Evolutionary conservation across 2,329 filamentous ascomycete genomes (phyloP).

Genomic region (Ophiostoma angusticollis): DNA sequence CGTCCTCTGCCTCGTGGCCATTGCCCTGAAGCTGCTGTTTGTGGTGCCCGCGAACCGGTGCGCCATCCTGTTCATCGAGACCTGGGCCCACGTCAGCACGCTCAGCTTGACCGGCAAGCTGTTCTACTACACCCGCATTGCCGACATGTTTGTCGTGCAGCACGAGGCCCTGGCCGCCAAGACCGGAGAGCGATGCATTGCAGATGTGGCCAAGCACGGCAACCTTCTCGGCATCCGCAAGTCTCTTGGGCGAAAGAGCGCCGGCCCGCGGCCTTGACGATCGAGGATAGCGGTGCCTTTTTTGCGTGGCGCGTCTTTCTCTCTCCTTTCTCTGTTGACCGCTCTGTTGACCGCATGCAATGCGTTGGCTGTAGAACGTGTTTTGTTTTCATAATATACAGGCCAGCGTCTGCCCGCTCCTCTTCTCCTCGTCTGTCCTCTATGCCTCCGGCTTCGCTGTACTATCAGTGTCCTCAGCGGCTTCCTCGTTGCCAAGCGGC

Average conservation of each 20-base stretch:
- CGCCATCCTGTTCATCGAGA: slow-evolving; percentile 77
- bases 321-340: too few species aligned
- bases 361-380: too few species aligned
- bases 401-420: not conserved
- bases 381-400: slow-evolving; percentile 7
- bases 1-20: slow-evolving; percentile 47
- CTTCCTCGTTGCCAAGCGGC: slow-evolving; percentile 27
- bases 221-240: slow-evolving; percentile 18
- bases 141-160: slow-evolving; percentile 73
- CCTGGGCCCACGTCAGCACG: slow-evolving; percentile 72
- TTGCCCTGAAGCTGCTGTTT: slow-evolving; percentile 33
- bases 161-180: slow-evolving; percentile 50
- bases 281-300: not conserved
- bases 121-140: slow-evolving; percentile 48
- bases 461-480: slow-evolving; percentile 16
- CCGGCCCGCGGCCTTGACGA: not conserved
- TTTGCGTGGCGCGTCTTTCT: too few species aligned
- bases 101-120: slow-evolving; percentile 77
- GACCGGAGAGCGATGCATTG: slow-evolving; percentile 23
- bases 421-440: not conserved
- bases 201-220: slow-evolving; percentile 13
- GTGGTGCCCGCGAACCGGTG: slow-evolving; percentile 41
- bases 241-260: slow-evolving; percentile 1
- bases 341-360: too few species aligned
- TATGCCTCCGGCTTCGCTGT: too few species aligned